These are phyloP conservation scores for Vanderwaltozyma verrucispora DNA, from an alignment of 805 yeast genomes.

Conservation along the genomic window DNA sequence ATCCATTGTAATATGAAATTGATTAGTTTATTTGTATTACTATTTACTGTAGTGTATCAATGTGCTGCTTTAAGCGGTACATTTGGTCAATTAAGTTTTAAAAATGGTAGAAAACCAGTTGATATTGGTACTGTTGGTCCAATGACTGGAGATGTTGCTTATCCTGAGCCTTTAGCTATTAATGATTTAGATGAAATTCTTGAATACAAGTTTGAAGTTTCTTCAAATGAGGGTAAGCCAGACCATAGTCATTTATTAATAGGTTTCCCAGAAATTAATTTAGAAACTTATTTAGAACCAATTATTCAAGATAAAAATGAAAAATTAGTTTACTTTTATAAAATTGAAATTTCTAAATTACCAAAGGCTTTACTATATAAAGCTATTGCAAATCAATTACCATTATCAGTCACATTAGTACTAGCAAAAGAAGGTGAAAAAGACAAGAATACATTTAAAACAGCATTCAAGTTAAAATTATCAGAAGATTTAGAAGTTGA, in stretches of 20 bases:
- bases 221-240: slow-evolving; percentile 7
- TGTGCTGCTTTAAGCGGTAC: neutral
- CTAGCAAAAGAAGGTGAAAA: slow-evolving; percentile 9
- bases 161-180: slow-evolving; percentile 7
- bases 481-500: neutral
- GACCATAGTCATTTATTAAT: slow-evolving; percentile 18
- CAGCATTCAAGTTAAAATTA: slow-evolving; percentile 12
- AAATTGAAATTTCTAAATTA: slow-evolving; percentile 8
- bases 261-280: slow-evolving; percentile 16
- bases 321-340: slow-evolving; percentile 3
- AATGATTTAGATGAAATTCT: slow-evolving; percentile 9
- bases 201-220: slow-evolving; percentile 14
- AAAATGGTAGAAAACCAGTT: neutral
- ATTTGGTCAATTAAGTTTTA: slow-evolving; percentile 4
- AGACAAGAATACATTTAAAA: slow-evolving; percentile 10
- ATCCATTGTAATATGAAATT: too few species aligned
- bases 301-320: slow-evolving; percentile 11
- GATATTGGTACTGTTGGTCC: slow-evolving; percentile 6
- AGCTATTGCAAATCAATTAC: slow-evolving; percentile 9
- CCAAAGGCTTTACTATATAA: slow-evolving; percentile 16
- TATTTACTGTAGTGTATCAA: neutral
- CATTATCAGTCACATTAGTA: slow-evolving; percentile 15
- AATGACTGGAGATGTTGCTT: slow-evolving; percentile 1
- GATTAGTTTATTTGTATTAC: slow-evolving; percentile 2
- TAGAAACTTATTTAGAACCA: slow-evolving; percentile 17